phyloP scores from a whole-genome alignment of 75 land plant genomes.

The Isoetes taiwanensis region DNA sequence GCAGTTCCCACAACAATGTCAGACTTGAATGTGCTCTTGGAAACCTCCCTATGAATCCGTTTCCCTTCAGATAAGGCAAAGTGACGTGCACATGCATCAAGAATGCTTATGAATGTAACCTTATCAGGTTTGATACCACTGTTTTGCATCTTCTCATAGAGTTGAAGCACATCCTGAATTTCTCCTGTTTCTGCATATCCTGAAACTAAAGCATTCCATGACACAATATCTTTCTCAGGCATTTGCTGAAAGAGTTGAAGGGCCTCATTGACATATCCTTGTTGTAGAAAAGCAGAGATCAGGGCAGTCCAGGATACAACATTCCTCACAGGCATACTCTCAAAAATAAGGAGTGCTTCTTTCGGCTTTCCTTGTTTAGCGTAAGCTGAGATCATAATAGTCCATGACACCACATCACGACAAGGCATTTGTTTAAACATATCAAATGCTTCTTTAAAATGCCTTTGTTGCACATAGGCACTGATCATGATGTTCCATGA shows the following conservation, averaged over 20 bases:
- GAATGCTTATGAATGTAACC: too few relatives aligned
- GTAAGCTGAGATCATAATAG: not conserved
- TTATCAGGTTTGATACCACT: too few relatives aligned
- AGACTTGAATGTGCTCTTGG: too few relatives aligned
- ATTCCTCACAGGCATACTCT: too few relatives aligned
- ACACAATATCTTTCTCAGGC: not conserved
- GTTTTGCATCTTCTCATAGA: too few relatives aligned
- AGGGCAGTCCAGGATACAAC: slow-evolving; percentile 2
- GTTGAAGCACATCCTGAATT: too few relatives aligned
- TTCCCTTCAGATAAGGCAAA: too few relatives aligned
- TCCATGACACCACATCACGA: slow-evolving; percentile 9
- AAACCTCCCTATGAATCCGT: too few relatives aligned
- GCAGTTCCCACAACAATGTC: too few relatives aligned
- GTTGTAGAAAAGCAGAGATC: not conserved
- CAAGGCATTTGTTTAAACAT: slow-evolving; percentile 1
- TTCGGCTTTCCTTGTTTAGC: not conserved
- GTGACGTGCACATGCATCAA: too few relatives aligned
- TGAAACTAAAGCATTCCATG: not conserved
- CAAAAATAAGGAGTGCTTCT: slow-evolving; percentile 2
- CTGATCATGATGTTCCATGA: too few relatives aligned
- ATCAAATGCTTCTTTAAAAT: not conserved
- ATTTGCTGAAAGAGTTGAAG: not conserved
- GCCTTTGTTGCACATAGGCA: too few relatives aligned
- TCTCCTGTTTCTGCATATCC: not conserved
- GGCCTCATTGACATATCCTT: not conserved